Evolutionary conservation across 2,329 filamentous ascomycete species (phyloP), one percentile per base, ranked within the genome.

Genomic region (Pseudofabraea citricarpa): DNA sequence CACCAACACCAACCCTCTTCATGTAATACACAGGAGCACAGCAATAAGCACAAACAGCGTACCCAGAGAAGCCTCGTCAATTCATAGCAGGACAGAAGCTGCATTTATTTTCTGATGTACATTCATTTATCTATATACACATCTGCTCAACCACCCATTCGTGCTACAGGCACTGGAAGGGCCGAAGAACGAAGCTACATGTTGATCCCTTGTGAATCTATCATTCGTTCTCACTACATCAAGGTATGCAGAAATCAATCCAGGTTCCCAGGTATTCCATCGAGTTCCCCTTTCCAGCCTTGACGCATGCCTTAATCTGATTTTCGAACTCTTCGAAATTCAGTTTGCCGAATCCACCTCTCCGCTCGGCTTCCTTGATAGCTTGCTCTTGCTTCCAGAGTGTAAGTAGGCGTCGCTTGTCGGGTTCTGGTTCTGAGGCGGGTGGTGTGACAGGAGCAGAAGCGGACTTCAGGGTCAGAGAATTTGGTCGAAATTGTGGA

Each of bases 241-340:
- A 61, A 19, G 79, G 80, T 52, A 85, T 83, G 61, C 80, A 85
- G 61, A 83, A 82, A 61, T 96, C 90, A 64, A 96, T 87, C 91
- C 91, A 97, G 56, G 81, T 87, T 47, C 87, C 87, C 36, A 96
- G 72, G 64, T 95, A 91, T 53, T 87, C 86, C 48, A 90, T 72
- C 41, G 83, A 69, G 58, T 81, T 79, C 12, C 74, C 75, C 21
- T 70, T 67, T 19, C 79, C 78, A 52, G 83, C 77, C 36, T 40
- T 52, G 4, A 49, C 29, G 15, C 47, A 45, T 27, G 73, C 72
- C 54, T 81, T 79, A 68, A 93, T 88, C 39, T 84, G 82, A 29
- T 70, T 69, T 56, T 87, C 82, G 64, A 97, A 94, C 64, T 97
- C 93, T 1, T 77, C 73, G 52, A 83, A 90, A 58, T 68, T 86